A percentile compares a stretch with the other conserved stretches of the same genome.
These are phyloP conservation scores for Cinchona pubescens DNA, from an alignment of 257 asterid species.

Conservation along the genomic window DNA sequence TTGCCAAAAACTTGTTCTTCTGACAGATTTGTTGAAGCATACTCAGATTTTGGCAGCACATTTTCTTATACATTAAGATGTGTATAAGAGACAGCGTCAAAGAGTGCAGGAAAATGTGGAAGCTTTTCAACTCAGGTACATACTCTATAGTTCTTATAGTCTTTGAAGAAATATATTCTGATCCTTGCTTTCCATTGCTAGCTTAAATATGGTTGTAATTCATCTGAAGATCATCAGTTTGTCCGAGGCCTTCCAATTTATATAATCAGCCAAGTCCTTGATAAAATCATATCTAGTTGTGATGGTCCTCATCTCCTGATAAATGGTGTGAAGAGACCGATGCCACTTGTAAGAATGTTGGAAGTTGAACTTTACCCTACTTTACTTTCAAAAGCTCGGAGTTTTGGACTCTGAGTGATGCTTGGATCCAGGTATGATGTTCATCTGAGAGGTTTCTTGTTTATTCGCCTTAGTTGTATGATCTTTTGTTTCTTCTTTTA, in stretches of 20 bases:
- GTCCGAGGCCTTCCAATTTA: slow-evolving; percentile 89
- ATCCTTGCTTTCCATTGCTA: slow-evolving; percentile 39
- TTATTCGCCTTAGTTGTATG: not conserved
- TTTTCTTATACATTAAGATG: slow-evolving; percentile 77
- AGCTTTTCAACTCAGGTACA: slow-evolving; percentile 98
- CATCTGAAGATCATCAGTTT: slow-evolving; percentile 93
- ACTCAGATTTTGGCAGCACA: slow-evolving; percentile 86
- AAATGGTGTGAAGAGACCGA: slow-evolving; percentile 79
- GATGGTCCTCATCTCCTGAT: slow-evolving; percentile 69
- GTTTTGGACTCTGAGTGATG: slow-evolving; percentile 87
- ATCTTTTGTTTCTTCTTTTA: not conserved
- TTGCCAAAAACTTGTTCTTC: not conserved
- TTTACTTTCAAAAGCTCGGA: slow-evolving; percentile 97
- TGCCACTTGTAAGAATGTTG: slow-evolving; percentile 80
- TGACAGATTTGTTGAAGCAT: not conserved
- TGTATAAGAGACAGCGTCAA: slow-evolving; percentile 80
- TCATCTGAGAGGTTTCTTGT: slow-evolving; percentile 17
- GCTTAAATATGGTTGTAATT: slow-evolving; percentile 76
- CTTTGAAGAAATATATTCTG: slow-evolving; percentile 19
- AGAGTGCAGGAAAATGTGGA: slow-evolving; percentile 96
- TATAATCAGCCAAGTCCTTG: slow-evolving; percentile 68
- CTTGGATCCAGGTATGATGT: slow-evolving; percentile 80
- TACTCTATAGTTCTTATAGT: slow-evolving; percentile 9
- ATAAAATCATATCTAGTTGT: slow-evolving; percentile 56
- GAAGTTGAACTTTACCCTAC: slow-evolving; percentile 98